Evolutionary conservation across 306 rosid species (phyloP).

Genomic region (Bauhinia variegata): DNA sequence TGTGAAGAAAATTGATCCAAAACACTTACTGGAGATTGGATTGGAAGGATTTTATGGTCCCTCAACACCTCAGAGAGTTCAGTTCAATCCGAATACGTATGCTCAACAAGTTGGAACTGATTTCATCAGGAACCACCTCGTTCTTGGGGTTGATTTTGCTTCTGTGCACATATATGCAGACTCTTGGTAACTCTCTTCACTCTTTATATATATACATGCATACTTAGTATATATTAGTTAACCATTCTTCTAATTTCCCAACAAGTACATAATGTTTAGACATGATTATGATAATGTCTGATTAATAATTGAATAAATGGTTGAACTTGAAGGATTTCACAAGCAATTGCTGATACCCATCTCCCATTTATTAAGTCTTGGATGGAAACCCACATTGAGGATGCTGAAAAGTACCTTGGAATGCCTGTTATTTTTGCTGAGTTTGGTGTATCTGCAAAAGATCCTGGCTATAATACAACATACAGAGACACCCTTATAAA

Average conservation of each 20-base stretch:
- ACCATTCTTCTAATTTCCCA: no score
- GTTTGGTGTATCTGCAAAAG: slow-evolving; percentile 84
- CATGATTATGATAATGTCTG: no score
- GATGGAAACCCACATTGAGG: slow-evolving; percentile 95
- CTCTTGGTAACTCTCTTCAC: slow-evolving; percentile 63
- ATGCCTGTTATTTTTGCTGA: slow-evolving; percentile 88
- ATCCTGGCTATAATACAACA: slow-evolving; percentile 74
- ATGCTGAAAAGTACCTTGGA: slow-evolving; percentile 78
- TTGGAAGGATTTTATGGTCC: slow-evolving; percentile 95
- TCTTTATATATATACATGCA: not conserved
- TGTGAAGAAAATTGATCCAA: slow-evolving; percentile 86
- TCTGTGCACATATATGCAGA: slow-evolving; percentile 92
- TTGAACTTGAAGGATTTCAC: slow-evolving; percentile 56
- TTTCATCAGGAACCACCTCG: slow-evolving; percentile 90
- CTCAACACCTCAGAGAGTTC: slow-evolving; percentile 76
- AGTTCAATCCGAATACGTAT: slow-evolving; percentile 80
- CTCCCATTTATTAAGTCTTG: slow-evolving; percentile 80
- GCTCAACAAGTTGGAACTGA: slow-evolving; percentile 96
- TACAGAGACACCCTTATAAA: slow-evolving; percentile 62
- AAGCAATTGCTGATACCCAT: slow-evolving; percentile 64
- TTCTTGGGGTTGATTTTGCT: slow-evolving; percentile 88
- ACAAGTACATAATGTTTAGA: no score
- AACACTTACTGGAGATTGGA: slow-evolving; percentile 89
- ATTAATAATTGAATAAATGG: slow-evolving; percentile 7
- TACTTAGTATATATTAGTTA: no score